Evolutionary conservation across 768 basidiomycete species (phyloP).

Genomic region (Candolleomyces efflorescens): DNA sequence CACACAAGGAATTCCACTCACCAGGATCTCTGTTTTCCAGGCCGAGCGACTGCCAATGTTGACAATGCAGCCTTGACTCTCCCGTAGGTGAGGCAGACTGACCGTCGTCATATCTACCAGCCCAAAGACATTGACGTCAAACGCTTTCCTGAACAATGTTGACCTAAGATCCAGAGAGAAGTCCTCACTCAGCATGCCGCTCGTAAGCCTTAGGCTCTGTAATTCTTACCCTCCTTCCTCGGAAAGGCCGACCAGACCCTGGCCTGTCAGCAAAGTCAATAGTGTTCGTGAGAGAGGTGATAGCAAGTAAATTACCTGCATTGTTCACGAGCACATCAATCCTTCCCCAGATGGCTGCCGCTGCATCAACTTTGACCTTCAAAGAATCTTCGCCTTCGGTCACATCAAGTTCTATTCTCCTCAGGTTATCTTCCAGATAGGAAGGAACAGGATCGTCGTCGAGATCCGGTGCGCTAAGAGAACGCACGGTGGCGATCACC

Average conservation of each 20-base stretch:
- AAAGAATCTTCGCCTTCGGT: conserved; percentile 40
- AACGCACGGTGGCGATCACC: conserved; percentile 56
- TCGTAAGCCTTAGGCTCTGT: no score
- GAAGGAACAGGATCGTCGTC: conserved; percentile 17
- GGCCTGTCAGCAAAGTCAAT: conserved; percentile 18
- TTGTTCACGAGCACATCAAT: conserved; percentile 66
- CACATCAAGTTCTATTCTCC: conserved; percentile 47
- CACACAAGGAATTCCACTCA: conserved; percentile 25
- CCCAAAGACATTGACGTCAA: conserved; percentile 48
- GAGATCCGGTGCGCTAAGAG: conserved; percentile 34
- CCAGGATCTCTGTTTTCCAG: conserved; percentile 43
- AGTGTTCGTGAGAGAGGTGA: not conserved
- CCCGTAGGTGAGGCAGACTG: conserved; percentile 45
- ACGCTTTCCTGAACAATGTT: conserved; percentile 37
- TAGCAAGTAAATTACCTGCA: conserved; percentile 42
- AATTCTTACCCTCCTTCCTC: conserved; percentile 62
- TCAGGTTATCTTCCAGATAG: conserved; percentile 28
- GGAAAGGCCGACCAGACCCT: conserved; percentile 37
- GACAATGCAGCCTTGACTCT: conserved; percentile 40
- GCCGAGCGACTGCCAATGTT: conserved; percentile 51
- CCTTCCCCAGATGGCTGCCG: conserved; percentile 41
- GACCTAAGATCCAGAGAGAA: conserved; percentile 15
- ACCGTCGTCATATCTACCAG: conserved; percentile 50
- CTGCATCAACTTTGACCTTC: conserved; percentile 36
- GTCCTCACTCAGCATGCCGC: no score